phyloP scores from a whole-genome alignment of 1,139 yeast species.

The Nakaseomyces kungkrabaensis region DNA sequence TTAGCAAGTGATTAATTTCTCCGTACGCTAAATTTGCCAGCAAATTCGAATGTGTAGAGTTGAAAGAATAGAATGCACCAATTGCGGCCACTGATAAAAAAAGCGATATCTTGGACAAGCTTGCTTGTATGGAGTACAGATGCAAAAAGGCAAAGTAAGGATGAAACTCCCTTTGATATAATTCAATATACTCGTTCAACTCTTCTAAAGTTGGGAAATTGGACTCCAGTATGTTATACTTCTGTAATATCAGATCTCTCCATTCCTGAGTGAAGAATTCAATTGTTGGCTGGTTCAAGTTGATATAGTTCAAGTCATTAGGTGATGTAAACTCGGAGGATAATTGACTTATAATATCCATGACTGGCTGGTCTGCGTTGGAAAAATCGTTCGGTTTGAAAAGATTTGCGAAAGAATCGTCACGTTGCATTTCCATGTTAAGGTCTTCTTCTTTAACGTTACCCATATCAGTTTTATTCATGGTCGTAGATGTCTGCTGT shows the following conservation, averaged over 20 bases:
- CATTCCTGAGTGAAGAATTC: slow-evolving; percentile 40
- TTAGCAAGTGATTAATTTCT: slow-evolving; percentile 67
- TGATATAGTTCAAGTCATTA: background rate
- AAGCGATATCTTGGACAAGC: slow-evolving; percentile 58
- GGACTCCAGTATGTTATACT: slow-evolving; percentile 39
- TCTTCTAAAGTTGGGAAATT: slow-evolving; percentile 73
- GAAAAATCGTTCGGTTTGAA: background rate
- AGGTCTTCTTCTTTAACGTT: background rate
- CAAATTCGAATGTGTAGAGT: slow-evolving; percentile 65
- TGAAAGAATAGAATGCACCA: slow-evolving; percentile 82
- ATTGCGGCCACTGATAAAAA: slow-evolving; percentile 77
- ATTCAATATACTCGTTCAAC: slow-evolving; percentile 57
- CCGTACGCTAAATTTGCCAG: slow-evolving; percentile 70
- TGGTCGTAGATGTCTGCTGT: too few species aligned
- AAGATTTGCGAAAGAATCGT: background rate
- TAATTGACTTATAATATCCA: slow-evolving; percentile 2
- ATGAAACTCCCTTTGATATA: slow-evolving; percentile 67
- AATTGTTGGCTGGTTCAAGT: slow-evolving; percentile 1
- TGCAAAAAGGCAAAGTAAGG: slow-evolving; percentile 79
- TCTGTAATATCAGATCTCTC: slow-evolving; percentile 41
- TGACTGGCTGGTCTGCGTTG: background rate
- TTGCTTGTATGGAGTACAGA: slow-evolving; percentile 52
- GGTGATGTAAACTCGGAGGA: slow-evolving; percentile 3
- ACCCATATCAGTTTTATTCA: too few species aligned
- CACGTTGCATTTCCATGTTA: background rate